Conservation (phyloP, 805 yeast genomes). For the Ogataea pini region DNA sequence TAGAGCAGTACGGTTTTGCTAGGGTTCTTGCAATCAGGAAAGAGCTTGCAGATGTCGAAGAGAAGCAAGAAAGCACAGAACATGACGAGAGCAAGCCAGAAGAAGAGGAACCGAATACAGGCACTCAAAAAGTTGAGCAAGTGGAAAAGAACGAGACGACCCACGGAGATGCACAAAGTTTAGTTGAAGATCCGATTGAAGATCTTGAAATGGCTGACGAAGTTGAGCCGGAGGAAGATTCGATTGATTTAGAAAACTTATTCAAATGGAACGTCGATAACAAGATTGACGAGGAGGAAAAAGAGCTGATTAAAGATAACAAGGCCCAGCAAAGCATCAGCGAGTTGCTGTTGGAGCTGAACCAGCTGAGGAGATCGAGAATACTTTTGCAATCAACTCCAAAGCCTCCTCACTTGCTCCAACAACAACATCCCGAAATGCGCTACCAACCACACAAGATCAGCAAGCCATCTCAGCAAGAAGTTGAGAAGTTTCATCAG, state of each 20-base stretch:
- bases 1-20: slow-evolving; percentile 52
- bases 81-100: not conserved
- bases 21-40: slow-evolving; percentile 31
- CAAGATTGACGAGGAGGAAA: slow-evolving; percentile 28
- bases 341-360: slow-evolving; percentile 48
- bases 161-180: not conserved
- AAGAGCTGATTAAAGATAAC: slow-evolving; percentile 23
- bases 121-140: slow-evolving; percentile 8
- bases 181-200: not conserved
- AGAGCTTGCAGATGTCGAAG: slow-evolving; percentile 6
- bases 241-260: slow-evolving; percentile 31
- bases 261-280: slow-evolving; percentile 32
- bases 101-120: slow-evolving; percentile 8
- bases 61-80: not conserved
- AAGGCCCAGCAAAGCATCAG: slow-evolving; percentile 42
- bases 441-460: slow-evolving; percentile 14
- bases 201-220: slow-evolving; percentile 5
- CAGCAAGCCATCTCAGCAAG: slow-evolving; percentile 44
- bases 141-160: slow-evolving; percentile 10
- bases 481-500: slow-evolving; percentile 43
- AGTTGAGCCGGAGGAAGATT: slow-evolving; percentile 12
- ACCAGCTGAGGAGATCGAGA: slow-evolving; percentile 51
- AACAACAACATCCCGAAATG: slow-evolving; percentile 8
- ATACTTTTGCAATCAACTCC: slow-evolving; percentile 6
- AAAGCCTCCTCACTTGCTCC: slow-evolving; percentile 5